Conservation (phyloP, 2,329 filamentous ascomycete species). For the Botrytis pseudocinerea region DNA sequence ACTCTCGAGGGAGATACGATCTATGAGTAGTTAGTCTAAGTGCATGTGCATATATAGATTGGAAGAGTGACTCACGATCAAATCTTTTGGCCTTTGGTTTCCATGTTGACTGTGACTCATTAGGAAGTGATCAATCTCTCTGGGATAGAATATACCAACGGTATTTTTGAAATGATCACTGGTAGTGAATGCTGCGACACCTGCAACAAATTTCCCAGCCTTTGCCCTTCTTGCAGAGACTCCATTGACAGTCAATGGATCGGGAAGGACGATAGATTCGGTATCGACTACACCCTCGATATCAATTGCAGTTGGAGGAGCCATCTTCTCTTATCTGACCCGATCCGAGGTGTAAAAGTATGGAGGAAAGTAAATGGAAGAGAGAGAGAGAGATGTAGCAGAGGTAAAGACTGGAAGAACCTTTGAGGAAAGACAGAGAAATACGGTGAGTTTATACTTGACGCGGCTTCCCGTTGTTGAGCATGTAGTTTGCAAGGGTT, state of each 20-base stretch:
- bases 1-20: slow-evolving; percentile 64
- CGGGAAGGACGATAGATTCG: slow-evolving; percentile 33
- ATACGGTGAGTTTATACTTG: slow-evolving; percentile 16
- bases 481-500: slow-evolving; percentile 17
- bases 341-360: not conserved
- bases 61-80: slow-evolving; percentile 65
- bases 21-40: slow-evolving; percentile 27
- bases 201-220: slow-evolving; percentile 70
- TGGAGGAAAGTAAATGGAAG: not conserved
- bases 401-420: not conserved
- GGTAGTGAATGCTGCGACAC: slow-evolving; percentile 73
- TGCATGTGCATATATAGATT: slow-evolving; percentile 27
- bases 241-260: slow-evolving; percentile 61
- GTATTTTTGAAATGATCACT: slow-evolving; percentile 82
- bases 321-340: slow-evolving; percentile 27
- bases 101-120: slow-evolving; percentile 46
- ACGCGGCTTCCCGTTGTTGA: slow-evolving; percentile 16
- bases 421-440: not conserved
- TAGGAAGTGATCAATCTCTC: slow-evolving; percentile 9
- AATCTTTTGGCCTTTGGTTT: slow-evolving; percentile 81
- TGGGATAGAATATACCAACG: slow-evolving; percentile 47
- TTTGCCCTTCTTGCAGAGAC: slow-evolving; percentile 69
- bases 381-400: not conserved
- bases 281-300: slow-evolving; percentile 49
- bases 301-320: slow-evolving; percentile 47